phyloP scores from a whole-genome alignment of 1,284 basidiomycete species.

The Irpex sp. region DNA sequence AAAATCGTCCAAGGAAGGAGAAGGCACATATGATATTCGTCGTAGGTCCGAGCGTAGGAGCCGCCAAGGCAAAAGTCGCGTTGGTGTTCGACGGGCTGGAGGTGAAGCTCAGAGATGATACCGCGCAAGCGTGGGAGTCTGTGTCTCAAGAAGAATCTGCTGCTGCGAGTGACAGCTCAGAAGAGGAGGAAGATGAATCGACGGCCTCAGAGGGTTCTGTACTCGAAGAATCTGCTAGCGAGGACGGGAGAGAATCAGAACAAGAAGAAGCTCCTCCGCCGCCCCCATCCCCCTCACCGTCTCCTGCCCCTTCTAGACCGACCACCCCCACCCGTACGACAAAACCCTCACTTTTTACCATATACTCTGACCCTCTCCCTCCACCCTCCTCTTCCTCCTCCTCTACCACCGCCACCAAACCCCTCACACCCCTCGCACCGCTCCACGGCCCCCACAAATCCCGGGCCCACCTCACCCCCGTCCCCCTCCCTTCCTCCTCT shows the following conservation, averaged over 20 bases:
- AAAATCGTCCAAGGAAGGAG: not conserved
- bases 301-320: slow-evolving; percentile 16
- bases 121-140: no score
- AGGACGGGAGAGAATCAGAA: slow-evolving; percentile 16
- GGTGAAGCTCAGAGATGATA: slow-evolving; percentile 47
- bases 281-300: slow-evolving; percentile 20
- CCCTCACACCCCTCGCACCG: no score
- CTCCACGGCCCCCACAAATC: no score
- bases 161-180: not conserved
- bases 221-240: slow-evolving; percentile 6
- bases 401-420: not conserved
- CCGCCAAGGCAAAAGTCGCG: slow-evolving; percentile 56
- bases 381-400: no score
- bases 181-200: not conserved
- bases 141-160: slow-evolving; percentile 1
- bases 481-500: no score
- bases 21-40: slow-evolving; percentile 53
- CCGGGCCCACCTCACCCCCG: no score
- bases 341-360: not conserved
- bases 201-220: not conserved
- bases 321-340: slow-evolving; percentile 10
- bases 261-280: slow-evolving; percentile 19
- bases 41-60: slow-evolving; percentile 59
- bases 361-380: not conserved
- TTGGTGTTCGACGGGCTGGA: slow-evolving; percentile 63